Conservation (phyloP, 1,284 basidiomycete genomes). For the Ganoderma meredithae region DNA sequence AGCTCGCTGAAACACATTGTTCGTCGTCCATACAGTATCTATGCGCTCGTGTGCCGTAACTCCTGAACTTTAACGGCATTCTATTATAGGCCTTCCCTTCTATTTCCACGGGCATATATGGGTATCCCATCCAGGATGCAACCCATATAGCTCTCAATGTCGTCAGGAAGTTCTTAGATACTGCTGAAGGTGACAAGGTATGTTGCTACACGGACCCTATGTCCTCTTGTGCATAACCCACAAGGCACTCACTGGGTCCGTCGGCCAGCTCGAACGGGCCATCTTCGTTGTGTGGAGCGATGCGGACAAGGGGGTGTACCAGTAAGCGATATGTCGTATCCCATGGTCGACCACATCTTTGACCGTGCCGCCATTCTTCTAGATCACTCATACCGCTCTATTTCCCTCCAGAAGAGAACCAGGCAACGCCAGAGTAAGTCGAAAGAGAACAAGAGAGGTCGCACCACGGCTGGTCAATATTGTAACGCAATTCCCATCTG, state of each 20-base stretch:
- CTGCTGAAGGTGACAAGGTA: conserved; percentile 58
- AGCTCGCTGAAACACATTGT: conserved; percentile 75
- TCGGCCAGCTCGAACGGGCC: conserved; percentile 68
- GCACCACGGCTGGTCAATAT: not conserved
- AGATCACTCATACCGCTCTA: conserved; percentile 68
- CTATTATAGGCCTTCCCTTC: conserved; percentile 75
- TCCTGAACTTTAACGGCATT: conserved; percentile 13
- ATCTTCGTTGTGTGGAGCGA: conserved; percentile 80
- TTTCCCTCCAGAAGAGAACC: conserved; percentile 52
- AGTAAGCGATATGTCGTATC: conserved; percentile 51
- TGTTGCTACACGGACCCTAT: conserved; percentile 22
- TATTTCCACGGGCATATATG: conserved; percentile 83
- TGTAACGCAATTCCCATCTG: not conserved
- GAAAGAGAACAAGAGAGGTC: not conserved
- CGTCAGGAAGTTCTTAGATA: conserved; percentile 65
- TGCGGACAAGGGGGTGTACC: conserved; percentile 67
- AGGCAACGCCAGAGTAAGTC: not conserved
- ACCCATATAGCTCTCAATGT: conserved; percentile 72
- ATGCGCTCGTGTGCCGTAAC: not conserved
- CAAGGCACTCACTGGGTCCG: not conserved
- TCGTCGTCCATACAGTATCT: conserved; percentile 29
- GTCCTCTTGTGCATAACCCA: not conserved
- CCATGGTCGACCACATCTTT: not conserved
- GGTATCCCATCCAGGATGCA: conserved; percentile 78
- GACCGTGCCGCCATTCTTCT: conserved; percentile 17